phyloP scores from a whole-genome alignment of 768 basidiomycete genomes.

The Rhizopogon roseolus region DNA sequence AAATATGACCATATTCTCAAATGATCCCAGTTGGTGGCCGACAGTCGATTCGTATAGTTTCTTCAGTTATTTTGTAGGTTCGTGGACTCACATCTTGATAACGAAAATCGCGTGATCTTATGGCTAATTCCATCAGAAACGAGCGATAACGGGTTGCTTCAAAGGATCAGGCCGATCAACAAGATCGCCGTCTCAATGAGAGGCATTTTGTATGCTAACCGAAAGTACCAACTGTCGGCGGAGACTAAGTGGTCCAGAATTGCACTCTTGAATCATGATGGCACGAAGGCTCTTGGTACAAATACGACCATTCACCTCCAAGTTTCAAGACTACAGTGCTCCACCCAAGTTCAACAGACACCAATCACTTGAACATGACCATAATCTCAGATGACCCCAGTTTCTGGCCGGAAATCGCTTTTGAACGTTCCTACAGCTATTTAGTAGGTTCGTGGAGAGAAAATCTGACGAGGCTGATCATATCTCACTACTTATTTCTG shows the following conservation, averaged over 20 bases:
- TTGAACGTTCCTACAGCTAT: not conserved
- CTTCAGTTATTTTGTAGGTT: not conserved
- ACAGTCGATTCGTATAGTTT: not conserved
- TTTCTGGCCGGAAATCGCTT: not conserved
- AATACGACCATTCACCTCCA: too few relatives aligned
- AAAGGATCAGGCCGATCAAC: too few relatives aligned
- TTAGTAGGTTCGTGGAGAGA: not conserved
- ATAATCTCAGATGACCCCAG: not conserved
- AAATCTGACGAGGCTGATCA: not conserved
- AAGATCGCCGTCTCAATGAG: too few relatives aligned
- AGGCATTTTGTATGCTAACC: too few relatives aligned
- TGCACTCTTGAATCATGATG: too few relatives aligned
- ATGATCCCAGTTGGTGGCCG: not conserved
- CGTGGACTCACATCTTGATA: constrained; percentile 1
- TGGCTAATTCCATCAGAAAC: not conserved
- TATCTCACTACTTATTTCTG: not conserved
- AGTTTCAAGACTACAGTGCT: too few relatives aligned
- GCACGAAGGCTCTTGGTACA: too few relatives aligned
- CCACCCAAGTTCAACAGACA: too few relatives aligned
- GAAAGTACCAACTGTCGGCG: too few relatives aligned
- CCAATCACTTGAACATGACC: not conserved
- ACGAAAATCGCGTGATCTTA: constrained; percentile 10
- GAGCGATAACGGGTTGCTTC: too few relatives aligned
- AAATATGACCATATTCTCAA: not conserved
- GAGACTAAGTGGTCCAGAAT: too few relatives aligned